Conservation (phyloP, 2,329 filamentous ascomycete genomes). For the Curvularia sp. region DNA sequence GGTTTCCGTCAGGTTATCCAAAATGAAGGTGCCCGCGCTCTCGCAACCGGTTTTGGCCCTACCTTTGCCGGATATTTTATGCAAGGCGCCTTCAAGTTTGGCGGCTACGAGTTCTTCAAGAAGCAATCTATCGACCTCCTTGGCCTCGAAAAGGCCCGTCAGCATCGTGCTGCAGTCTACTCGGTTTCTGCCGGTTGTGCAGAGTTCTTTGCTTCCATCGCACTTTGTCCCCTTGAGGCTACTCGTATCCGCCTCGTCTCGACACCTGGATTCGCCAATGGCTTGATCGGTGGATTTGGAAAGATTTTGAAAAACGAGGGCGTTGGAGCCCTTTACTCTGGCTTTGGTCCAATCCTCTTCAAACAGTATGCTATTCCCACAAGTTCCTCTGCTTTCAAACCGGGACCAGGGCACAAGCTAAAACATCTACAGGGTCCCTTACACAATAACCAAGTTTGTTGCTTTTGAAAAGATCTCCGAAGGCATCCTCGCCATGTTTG, state of each 20-base stretch:
- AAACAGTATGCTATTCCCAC: constrained; percentile 46
- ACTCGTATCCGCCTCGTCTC: constrained; percentile 93
- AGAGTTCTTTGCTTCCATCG: constrained; percentile 76
- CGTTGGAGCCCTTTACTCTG: constrained; percentile 85
- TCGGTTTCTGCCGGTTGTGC: constrained; percentile 68
- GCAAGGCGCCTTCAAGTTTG: constrained; percentile 91
- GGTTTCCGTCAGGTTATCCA: constrained; percentile 83
- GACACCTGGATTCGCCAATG: constrained; percentile 82
- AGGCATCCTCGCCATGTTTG: constrained; percentile 69
- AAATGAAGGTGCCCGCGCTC: constrained; percentile 80
- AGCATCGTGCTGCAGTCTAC: constrained; percentile 83
- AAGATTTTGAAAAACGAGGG: constrained; percentile 87
- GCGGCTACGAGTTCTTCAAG: constrained; percentile 97
- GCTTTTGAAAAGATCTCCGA: constrained; percentile 90
- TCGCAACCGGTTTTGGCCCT: constrained; percentile 83
- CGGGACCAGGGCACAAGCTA: constrained; percentile 10
- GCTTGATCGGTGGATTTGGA: constrained; percentile 77
- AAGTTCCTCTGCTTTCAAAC: background rate
- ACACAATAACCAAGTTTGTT: constrained; percentile 95
- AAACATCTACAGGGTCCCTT: constrained; percentile 71
- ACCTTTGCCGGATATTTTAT: constrained; percentile 92
- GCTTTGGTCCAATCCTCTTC: constrained; percentile 70
- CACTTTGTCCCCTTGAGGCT: constrained; percentile 89
- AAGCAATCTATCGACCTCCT: constrained; percentile 82
- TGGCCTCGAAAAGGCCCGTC: constrained; percentile 70